Conservation (phyloP, 1,284 basidiomycete species). For the Melampsora larici-populina region DNA sequence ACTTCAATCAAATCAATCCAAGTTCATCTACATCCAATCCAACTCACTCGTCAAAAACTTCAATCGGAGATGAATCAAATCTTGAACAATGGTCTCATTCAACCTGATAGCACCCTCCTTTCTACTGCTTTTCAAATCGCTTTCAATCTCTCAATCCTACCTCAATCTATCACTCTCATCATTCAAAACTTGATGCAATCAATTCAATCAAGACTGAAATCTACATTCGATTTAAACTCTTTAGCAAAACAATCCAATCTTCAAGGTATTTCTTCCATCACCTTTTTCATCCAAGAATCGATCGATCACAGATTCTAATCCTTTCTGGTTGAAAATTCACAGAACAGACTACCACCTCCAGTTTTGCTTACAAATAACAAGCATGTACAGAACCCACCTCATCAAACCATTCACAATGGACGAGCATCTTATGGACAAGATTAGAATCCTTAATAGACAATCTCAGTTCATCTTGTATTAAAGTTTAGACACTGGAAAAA, state of each 20-base stretch:
- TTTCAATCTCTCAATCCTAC: conserved; percentile 80
- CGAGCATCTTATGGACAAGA: conserved; percentile 72
- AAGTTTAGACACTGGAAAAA: conserved; percentile 91
- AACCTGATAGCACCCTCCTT: conserved; percentile 69
- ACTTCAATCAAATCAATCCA: conserved; percentile 10
- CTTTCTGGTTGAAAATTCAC: no score
- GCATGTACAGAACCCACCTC: conserved; percentile 79
- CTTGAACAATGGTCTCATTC: conserved; percentile 11
- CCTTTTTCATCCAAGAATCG: no score
- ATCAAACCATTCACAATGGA: conserved; percentile 74
- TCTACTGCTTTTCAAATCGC: conserved; percentile 90
- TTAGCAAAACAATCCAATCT: conserved; percentile 75
- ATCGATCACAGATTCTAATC: no score
- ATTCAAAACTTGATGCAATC: conserved; percentile 76
- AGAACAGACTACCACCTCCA: conserved; percentile 58
- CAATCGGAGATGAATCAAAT: conserved; percentile 17
- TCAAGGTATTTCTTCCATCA: conserved; percentile 62
- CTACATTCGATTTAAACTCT: conserved; percentile 76
- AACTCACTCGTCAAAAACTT: conserved; percentile 14
- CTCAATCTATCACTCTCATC: conserved; percentile 74
- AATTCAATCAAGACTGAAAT: conserved; percentile 70
- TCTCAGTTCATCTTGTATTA: conserved; percentile 83
- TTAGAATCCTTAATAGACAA: conserved; percentile 80
- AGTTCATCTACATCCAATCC: conserved; percentile 6
- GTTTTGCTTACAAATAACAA: conserved; percentile 67